phyloP scores from a whole-genome alignment of 352 stramenopile species.

The Pythium angustatum region DNA sequence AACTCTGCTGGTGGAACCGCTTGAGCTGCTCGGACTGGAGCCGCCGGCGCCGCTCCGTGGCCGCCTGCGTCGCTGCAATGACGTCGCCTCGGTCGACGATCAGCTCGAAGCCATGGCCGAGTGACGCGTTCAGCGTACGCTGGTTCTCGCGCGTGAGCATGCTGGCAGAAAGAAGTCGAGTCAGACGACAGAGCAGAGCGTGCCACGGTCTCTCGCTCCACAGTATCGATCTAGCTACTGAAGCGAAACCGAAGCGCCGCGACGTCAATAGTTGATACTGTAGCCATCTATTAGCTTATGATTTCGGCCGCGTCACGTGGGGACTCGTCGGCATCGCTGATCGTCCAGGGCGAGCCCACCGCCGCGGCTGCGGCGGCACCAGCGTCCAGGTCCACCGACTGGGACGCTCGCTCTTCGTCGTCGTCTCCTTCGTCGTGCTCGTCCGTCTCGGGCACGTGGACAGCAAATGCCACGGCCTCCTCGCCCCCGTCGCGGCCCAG shows the following conservation, averaged over 20 bases:
- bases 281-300: constrained; percentile 14
- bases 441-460: neutral
- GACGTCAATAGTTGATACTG: neutral
- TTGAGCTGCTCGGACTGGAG: constrained; percentile 47
- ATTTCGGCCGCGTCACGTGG: too few species aligned
- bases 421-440: neutral
- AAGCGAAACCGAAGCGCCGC: too few species aligned
- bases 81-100: neutral
- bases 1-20: constrained; percentile 65
- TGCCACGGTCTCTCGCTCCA: constrained; percentile 7
- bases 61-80: constrained; percentile 14
- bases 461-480: neutral
- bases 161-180: too few species aligned
- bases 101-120: too few species aligned
- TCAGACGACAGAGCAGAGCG: too few species aligned
- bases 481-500: neutral
- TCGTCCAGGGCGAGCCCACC: constrained; percentile 20
- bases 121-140: too few species aligned
- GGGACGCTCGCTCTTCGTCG: neutral
- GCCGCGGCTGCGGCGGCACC: neutral
- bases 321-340: neutral
- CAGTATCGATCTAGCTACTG: too few species aligned
- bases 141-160: constrained; percentile 3
- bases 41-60: constrained; percentile 31
- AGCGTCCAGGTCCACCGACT: neutral